Percentiles rank a stretch among this genome's conserved stretches.
These are phyloP conservation scores for Phalaenopsis aphrodite DNA, from an alignment of 106 monocot genomes.

Conservation along the genomic window DNA sequence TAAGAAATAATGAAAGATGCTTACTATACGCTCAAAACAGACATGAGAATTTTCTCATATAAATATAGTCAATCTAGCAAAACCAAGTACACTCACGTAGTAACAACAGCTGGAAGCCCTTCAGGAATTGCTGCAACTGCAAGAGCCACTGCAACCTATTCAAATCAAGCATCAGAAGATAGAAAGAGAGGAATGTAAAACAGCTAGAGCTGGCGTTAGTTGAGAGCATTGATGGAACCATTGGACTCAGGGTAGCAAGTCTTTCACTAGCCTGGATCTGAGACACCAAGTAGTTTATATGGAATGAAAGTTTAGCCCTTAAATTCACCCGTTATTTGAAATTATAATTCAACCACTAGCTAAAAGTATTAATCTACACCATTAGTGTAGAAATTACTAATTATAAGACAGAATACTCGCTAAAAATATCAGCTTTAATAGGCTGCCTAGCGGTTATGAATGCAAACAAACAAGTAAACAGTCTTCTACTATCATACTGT, in stretches of 20 bases:
- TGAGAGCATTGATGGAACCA: background rate
- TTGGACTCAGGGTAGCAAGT: too few species aligned
- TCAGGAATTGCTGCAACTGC: slow-evolving; percentile 99
- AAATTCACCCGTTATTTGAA: too few species aligned
- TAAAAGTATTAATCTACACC: background rate
- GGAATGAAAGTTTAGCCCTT: too few species aligned
- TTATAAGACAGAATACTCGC: background rate
- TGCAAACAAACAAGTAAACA: background rate
- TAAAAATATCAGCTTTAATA: background rate
- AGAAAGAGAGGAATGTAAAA: background rate
- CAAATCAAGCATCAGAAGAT: slow-evolving; percentile 5
- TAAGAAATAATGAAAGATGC: background rate
- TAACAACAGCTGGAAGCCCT: slow-evolving; percentile 98
- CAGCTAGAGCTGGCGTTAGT: background rate
- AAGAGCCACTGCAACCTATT: slow-evolving; percentile 91
- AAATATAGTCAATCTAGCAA: background rate
- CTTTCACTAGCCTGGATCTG: too few species aligned
- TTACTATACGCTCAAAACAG: background rate
- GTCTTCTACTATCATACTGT: background rate
- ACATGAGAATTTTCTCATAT: background rate
- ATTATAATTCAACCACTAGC: too few species aligned
- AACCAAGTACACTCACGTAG: slow-evolving; percentile 54
- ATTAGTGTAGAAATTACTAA: background rate
- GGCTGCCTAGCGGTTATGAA: background rate
- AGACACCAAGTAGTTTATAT: too few species aligned